Base-by-base conservation (phyloP, 2,329 filamentous ascomycete genomes). In the Chaetomiaceae sp. region DNA sequence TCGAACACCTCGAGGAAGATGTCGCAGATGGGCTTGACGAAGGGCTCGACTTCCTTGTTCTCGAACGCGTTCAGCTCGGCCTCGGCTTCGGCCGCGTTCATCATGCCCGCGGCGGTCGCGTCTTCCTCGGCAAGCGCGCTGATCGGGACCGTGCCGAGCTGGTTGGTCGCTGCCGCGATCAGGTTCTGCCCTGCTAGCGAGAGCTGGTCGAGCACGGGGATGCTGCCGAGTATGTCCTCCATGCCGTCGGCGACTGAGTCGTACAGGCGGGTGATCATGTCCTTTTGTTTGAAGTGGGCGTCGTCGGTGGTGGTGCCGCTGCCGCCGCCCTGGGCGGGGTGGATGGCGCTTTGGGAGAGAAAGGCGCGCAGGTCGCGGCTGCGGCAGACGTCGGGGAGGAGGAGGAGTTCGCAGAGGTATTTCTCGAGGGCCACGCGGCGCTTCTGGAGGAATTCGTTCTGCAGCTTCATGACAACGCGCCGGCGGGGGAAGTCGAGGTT, bases 21-120 rank as follows among this genome's bases (percentile, higher is more conserved):
- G 67, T 99, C 93, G 68, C 91, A 96, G 55, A 99, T 96, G 4
- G 93, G 95, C 66, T 96, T 99, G 62, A 99, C 93, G 63, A 99
- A 97, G 1, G 93, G 93, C 64, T 95, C 90, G 2, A 90, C 76
- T 61, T 96, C 89, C 62, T 84, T 85, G 64, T 88, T 85, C 68
- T 97, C 92, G 62, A 95, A 97, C 0, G 92, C 92, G 51, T 91
- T 88, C 43, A 99, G 74, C 68, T 97, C 93, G 0, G 92, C 92
- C 69, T 97, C 91, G 0, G 91, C 93, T 71, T 97, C 93, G 2
- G 83, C 80, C 2, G 80, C 75, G 7, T 70, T 71, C 50, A 73
- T 60, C 12, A 49, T 43, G 20, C 44, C 55, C 42, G 79, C 78
- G 48, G 68, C 72, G 12, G 70, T 70, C 25, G 70, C 68, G 42